Evolutionary conservation across 1,284 basidiomycete genomes (phyloP).

Genomic region (Austroboletus rostrupii): DNA sequence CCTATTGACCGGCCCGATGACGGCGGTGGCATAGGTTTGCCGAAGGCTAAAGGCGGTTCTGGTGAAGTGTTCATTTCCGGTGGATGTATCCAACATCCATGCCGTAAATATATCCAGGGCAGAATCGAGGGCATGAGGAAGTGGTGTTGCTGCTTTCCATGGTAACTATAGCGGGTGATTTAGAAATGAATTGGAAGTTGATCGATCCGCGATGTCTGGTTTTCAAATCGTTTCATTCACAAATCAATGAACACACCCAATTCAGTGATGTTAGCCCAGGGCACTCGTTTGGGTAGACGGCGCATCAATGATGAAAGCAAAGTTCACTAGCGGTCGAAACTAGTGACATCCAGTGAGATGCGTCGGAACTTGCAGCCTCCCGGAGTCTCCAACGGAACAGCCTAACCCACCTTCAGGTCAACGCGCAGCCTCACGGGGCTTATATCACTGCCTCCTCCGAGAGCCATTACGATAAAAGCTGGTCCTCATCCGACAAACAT

Average conservation of each 20-base stretch:
- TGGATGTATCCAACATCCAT: constrained; percentile 49
- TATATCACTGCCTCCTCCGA: too few relatives aligned
- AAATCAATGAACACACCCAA: constrained; percentile 80
- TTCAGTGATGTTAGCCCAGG: constrained; percentile 75
- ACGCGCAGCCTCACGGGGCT: too few relatives aligned
- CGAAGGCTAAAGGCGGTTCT: constrained; percentile 47
- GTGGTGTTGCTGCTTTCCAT: constrained; percentile 67
- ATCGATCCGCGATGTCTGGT: too few relatives aligned
- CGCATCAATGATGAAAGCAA: constrained; percentile 45
- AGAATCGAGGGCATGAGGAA: constrained; percentile 73
- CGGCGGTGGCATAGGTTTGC: constrained; percentile 70
- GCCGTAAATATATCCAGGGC: constrained; percentile 66
- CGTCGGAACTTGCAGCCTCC: too few relatives aligned
- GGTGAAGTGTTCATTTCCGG: constrained; percentile 10
- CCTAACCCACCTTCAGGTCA: too few relatives aligned
- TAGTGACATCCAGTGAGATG: too few relatives aligned
- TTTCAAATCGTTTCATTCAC: constrained; percentile 56
- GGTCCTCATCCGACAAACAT: too few relatives aligned
- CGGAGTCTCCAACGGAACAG: too few relatives aligned
- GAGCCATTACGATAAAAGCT: too few relatives aligned
- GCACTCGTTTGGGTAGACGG: constrained; percentile 74
- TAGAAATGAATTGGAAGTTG: too few relatives aligned
- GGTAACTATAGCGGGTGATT: constrained; percentile 51
- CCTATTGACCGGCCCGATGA: constrained; percentile 91
- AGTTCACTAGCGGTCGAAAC: neutral